phyloP scores from a whole-genome alignment of 345 rosid genomes.

The Atalantia buxifolia region DNA sequence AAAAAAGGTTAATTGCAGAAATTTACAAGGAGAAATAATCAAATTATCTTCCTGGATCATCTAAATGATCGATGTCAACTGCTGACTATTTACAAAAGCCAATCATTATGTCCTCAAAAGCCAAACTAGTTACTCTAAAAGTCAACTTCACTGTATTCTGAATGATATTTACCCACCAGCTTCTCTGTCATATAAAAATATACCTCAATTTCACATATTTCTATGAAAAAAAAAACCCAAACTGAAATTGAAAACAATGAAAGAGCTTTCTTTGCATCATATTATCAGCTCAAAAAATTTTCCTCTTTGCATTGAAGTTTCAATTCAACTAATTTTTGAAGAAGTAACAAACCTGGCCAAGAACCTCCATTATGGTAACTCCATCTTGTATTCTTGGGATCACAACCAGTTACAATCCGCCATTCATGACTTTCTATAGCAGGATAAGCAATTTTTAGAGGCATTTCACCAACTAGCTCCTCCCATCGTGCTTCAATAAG shows the following conservation, averaged over 20 bases:
- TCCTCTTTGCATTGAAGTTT: not conserved
- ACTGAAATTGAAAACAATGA: not conserved
- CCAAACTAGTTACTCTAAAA: too few species aligned
- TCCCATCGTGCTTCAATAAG: slow-evolving; percentile 63
- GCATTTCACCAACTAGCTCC: slow-evolving; percentile 68
- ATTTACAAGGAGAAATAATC: not conserved
- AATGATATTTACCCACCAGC: not conserved
- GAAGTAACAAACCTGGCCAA: slow-evolving; percentile 54
- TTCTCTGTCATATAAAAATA: not conserved
- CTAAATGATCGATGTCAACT: not conserved
- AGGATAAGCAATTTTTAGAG: slow-evolving; percentile 54
- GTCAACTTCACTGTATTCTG: not conserved
- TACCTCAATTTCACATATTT: not conserved
- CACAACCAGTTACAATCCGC: slow-evolving; percentile 59
- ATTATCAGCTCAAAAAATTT: not conserved
- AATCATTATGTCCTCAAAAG: too few species aligned
- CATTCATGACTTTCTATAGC: slow-evolving; percentile 60
- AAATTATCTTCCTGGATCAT: not conserved
- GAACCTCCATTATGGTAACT: slow-evolving; percentile 70
- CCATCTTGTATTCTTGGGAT: slow-evolving; percentile 66
- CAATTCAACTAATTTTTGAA: not conserved
- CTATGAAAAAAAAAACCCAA: not conserved
- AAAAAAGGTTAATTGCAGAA: not conserved
- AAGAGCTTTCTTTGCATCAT: not conserved
- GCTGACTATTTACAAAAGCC: not conserved